Percentiles rank a stretch among this genome's conserved stretches.
Conservation (phyloP, 768 basidiomycete species). For the Cyclocybe aegerita region DNA sequence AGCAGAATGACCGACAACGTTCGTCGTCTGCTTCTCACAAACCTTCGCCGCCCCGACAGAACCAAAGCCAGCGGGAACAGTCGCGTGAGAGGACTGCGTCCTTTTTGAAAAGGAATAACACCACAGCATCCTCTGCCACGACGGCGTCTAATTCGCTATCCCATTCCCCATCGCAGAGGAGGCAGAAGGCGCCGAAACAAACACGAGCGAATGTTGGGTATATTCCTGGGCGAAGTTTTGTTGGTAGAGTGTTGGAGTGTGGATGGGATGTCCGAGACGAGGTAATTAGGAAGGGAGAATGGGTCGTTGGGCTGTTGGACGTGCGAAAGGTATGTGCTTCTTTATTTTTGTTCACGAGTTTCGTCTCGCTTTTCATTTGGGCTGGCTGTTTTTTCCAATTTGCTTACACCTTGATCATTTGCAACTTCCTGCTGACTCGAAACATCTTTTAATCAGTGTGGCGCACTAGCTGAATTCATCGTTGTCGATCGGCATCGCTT, state of each 20-base stretch:
- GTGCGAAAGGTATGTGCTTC: constrained; percentile 62
- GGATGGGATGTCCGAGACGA: constrained; percentile 79
- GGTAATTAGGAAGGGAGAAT: constrained; percentile 73
- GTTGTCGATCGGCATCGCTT: constrained; percentile 78
- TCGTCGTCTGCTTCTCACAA: constrained; percentile 10
- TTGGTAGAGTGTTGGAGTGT: constrained; percentile 78
- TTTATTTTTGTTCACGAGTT: constrained; percentile 4
- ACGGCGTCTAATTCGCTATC: not conserved
- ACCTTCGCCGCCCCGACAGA: not conserved
- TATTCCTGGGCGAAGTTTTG: constrained; percentile 86
- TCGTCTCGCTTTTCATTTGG: constrained; percentile 2
- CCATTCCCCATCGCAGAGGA: constrained; percentile 6
- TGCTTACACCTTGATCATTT: constrained; percentile 1
- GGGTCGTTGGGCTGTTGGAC: constrained; percentile 83
- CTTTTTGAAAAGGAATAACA: constrained; percentile 19
- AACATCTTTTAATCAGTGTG: constrained; percentile 50
- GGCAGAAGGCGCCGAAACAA: constrained; percentile 14
- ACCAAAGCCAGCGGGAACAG: not conserved
- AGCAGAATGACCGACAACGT: constrained; percentile 15
- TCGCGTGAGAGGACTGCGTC: constrained; percentile 14
- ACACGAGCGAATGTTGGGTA: constrained; percentile 55
- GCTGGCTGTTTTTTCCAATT: not conserved
- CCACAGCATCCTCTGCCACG: constrained; percentile 7
- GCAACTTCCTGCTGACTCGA: constrained; percentile 11
- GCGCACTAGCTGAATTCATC: constrained; percentile 88